phyloP scores from a whole-genome alignment of 768 basidiomycete genomes.

The Boletus sp. region DNA sequence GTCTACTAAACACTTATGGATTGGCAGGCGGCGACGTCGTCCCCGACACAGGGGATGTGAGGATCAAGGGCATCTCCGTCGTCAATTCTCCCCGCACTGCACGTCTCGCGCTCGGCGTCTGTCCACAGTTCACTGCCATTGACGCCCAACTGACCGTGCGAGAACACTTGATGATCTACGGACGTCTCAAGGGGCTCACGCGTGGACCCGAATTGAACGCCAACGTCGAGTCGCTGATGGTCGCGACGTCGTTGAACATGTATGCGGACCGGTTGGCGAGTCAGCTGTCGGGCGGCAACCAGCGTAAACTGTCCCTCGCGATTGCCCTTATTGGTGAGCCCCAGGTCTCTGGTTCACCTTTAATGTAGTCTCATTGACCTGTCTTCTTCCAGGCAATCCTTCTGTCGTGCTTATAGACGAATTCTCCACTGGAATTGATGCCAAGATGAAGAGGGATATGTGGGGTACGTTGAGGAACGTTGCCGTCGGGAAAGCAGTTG shows the following conservation, averaged over 20 bases:
- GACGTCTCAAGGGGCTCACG: slow-evolving; percentile 66
- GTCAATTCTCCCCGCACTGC: slow-evolving; percentile 60
- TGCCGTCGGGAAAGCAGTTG: slow-evolving; percentile 63
- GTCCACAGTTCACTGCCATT: slow-evolving; percentile 83
- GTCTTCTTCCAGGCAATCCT: slow-evolving; percentile 54
- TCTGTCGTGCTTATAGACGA: slow-evolving; percentile 79
- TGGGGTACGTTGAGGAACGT: slow-evolving; percentile 71
- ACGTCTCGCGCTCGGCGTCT: slow-evolving; percentile 72
- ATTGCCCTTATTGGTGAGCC: slow-evolving; percentile 69
- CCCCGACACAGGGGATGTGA: slow-evolving; percentile 67
- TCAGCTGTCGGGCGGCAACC: slow-evolving; percentile 77
- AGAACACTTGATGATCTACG: slow-evolving; percentile 72
- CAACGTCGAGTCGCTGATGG: slow-evolving; percentile 58
- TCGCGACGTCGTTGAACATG: slow-evolving; percentile 51
- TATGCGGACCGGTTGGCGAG: slow-evolving; percentile 74
- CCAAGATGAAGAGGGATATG: slow-evolving; percentile 83
- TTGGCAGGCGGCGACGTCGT: slow-evolving; percentile 60
- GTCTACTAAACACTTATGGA: neutral
- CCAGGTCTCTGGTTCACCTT: neutral
- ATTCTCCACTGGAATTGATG: slow-evolving; percentile 81
- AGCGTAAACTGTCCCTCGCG: slow-evolving; percentile 71
- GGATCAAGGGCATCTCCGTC: slow-evolving; percentile 66
- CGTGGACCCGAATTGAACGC: slow-evolving; percentile 46
- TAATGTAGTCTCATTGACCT: neutral
- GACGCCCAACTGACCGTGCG: slow-evolving; percentile 75